phyloP scores from a whole-genome alignment of 2,329 filamentous ascomycete species.

The Sporothrix variecibatus region DNA sequence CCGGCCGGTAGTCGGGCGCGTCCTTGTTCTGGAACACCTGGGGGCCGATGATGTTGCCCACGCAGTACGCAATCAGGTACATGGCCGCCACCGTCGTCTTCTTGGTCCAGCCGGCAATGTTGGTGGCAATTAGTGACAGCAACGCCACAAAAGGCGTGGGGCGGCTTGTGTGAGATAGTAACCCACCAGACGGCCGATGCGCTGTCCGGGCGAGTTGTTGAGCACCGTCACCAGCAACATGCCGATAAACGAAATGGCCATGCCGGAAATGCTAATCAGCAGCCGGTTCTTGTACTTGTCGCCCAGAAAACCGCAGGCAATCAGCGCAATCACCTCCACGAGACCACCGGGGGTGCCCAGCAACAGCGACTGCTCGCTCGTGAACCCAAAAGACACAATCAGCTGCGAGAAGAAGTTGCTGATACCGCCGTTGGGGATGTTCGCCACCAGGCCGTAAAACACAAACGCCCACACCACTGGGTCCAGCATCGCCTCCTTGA shows the following conservation, averaged over 20 bases:
- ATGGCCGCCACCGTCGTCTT: conserved; percentile 60
- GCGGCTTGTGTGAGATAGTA: conserved; percentile 66
- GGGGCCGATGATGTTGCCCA: conserved; percentile 56
- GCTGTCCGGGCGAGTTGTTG: conserved; percentile 51
- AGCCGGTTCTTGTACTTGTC: conserved; percentile 59
- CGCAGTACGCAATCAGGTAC: conserved; percentile 54
- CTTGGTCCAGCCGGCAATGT: conserved; percentile 59
- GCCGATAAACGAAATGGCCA: conserved; percentile 55
- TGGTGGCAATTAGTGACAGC: conserved; percentile 63
- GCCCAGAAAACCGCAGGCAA: conserved; percentile 49
- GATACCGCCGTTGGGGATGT: conserved; percentile 42
- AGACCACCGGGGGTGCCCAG: conserved; percentile 67
- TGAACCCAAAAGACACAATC: conserved; percentile 62
- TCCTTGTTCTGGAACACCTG: conserved; percentile 60
- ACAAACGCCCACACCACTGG: conserved; percentile 44
- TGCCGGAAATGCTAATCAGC: conserved; percentile 32
- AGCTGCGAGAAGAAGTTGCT: conserved; percentile 46
- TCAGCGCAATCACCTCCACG: conserved; percentile 50
- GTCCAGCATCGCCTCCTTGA: conserved; percentile 45
- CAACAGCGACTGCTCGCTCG: conserved; percentile 61
- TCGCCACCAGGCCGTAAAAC: conserved; percentile 38
- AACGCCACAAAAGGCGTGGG: conserved; percentile 65
- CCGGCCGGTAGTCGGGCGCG: conserved; percentile 61
- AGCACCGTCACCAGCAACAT: conserved; percentile 66
- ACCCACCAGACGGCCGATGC: conserved; percentile 60